These are phyloP conservation scores for Isabelozyma gotoi DNA, from an alignment of 805 yeast species.

Conservation along the genomic window DNA sequence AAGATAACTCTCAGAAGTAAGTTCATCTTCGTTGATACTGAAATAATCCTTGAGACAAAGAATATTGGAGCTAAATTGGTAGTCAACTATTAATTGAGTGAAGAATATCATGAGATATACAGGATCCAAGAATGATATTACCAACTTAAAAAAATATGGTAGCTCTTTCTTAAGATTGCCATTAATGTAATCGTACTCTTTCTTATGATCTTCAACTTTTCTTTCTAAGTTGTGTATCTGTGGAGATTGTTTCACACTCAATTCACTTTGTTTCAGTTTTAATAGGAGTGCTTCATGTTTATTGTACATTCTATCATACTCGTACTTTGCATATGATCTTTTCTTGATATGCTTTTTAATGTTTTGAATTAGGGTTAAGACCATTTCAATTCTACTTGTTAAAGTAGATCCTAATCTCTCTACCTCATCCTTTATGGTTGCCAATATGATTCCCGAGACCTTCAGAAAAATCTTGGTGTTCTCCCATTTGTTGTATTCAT, in stretches of 20 bases:
- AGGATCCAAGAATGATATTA: slow-evolving; percentile 28
- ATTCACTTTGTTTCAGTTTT: slow-evolving; percentile 35
- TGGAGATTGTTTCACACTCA: slow-evolving; percentile 29
- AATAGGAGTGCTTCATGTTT: slow-evolving; percentile 26
- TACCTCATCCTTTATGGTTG: slow-evolving; percentile 10
- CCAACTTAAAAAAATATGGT: slow-evolving; percentile 40
- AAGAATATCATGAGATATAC: slow-evolving; percentile 35
- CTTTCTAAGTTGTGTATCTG: slow-evolving; percentile 21
- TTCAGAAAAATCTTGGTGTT: slow-evolving; percentile 2
- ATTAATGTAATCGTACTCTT: slow-evolving; percentile 36
- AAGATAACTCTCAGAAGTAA: slow-evolving; percentile 1
- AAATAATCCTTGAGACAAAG: slow-evolving; percentile 1
- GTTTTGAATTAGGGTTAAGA: slow-evolving; percentile 14
- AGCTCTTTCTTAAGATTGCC: slow-evolving; percentile 43
- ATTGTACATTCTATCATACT: slow-evolving; percentile 33
- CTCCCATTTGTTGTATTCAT: slow-evolving; percentile 17
- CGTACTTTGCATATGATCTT: slow-evolving; percentile 35
- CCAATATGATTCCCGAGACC: neutral
- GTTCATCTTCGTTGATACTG: neutral
- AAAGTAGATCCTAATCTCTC: slow-evolving; percentile 3
- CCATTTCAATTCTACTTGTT: slow-evolving; percentile 9
- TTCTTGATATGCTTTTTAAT: slow-evolving; percentile 26
- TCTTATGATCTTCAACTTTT: slow-evolving; percentile 21
- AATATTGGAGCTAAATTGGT: slow-evolving; percentile 22
- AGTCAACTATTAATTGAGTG: slow-evolving; percentile 32